These are phyloP conservation scores for Populus nigra DNA, from an alignment of 345 rosid genomes.

Conservation along the genomic window DNA sequence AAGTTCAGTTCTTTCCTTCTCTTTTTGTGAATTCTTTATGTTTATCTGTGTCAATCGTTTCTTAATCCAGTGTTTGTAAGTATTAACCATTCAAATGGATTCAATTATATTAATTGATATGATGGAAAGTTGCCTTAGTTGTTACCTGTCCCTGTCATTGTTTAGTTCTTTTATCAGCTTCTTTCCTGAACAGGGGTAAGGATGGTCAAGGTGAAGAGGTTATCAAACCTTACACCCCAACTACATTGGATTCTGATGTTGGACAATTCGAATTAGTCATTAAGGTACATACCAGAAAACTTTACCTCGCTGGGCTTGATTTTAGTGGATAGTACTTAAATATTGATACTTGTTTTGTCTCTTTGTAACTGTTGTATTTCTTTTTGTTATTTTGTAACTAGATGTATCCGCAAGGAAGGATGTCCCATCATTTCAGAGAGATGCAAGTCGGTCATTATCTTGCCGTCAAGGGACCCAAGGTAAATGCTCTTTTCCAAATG, in stretches of 20 bases:
- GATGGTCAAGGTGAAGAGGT: slow-evolving; percentile 87
- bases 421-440: slow-evolving; percentile 99
- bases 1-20: slow-evolving; percentile 41
- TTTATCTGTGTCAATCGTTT: background rate
- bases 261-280: slow-evolving; percentile 84
- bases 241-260: slow-evolving; percentile 87
- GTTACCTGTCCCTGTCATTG: background rate
- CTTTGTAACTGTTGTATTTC: background rate
- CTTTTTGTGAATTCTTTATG: background rate
- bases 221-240: slow-evolving; percentile 90
- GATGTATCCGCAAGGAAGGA: slow-evolving; percentile 99
- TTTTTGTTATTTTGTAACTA: slow-evolving; percentile 26
- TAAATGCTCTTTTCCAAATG: slow-evolving; percentile 23
- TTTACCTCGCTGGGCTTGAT: slow-evolving; percentile 16
- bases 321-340: background rate
- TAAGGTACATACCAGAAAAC: slow-evolving; percentile 47
- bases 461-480: slow-evolving; percentile 98
- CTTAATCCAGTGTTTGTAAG: background rate
- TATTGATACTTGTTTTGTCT: background rate
- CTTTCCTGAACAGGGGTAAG: slow-evolving; percentile 55
- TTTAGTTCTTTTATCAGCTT: background rate
- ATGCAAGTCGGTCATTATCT: slow-evolving; percentile 80
- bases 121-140: background rate
- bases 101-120: background rate
- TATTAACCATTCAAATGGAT: background rate